These are phyloP conservation scores for Pneumocystis murina DNA, from an alignment of 1,139 yeast genomes.

Conservation along the genomic window DNA sequence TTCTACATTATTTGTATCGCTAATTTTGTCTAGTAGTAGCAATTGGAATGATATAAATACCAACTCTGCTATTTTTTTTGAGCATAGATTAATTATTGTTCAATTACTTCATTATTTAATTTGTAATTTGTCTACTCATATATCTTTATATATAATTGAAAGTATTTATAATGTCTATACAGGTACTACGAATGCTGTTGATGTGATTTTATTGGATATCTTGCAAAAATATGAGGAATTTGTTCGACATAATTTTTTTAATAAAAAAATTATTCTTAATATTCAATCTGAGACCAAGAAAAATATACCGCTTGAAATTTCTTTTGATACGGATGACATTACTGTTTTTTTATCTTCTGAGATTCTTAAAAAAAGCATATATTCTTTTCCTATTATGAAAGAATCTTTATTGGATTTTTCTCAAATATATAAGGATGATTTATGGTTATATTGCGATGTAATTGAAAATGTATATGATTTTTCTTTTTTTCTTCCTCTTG, in stretches of 20 bases:
- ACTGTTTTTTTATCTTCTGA: neutral
- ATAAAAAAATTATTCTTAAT: neutral
- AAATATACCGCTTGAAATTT: neutral
- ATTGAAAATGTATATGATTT: conserved; percentile 12
- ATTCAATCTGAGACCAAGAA: neutral
- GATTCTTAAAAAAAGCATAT: neutral
- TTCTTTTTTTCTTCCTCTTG: conserved; percentile 12
- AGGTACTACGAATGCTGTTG: neutral
- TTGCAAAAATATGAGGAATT: neutral
- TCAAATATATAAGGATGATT: neutral
- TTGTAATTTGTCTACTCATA: neutral
- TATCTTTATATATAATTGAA: neutral
- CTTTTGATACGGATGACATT: neutral
- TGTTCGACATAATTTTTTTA: neutral
- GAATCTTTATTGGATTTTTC: neutral
- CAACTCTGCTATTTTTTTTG: neutral
- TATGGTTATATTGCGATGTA: neutral
- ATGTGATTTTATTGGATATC: neutral
- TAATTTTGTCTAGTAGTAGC: neutral
- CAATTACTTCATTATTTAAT: neutral
- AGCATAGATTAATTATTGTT: neutral
- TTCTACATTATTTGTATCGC: neutral
- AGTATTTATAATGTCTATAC: neutral
- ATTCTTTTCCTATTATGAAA: neutral
- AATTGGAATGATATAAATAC: neutral